Conservation (phyloP, 768 basidiomycete genomes). For the Serpula lacrymans region DNA sequence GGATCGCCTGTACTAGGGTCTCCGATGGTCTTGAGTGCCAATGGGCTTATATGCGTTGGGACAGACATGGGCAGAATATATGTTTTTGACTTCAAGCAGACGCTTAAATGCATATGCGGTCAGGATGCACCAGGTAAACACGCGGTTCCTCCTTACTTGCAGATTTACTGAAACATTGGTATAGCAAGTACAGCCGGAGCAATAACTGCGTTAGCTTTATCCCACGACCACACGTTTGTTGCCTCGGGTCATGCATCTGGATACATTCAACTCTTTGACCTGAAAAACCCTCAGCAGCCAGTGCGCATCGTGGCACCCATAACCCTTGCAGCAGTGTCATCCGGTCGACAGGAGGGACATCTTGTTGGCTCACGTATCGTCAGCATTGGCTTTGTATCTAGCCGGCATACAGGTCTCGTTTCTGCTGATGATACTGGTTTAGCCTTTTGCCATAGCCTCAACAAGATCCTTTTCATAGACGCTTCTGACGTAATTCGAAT, state of each 20-base stretch:
- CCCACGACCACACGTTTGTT: slow-evolving; percentile 90
- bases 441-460: slow-evolving; percentile 92
- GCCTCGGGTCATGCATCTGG: slow-evolving; percentile 86
- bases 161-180: slow-evolving; percentile 15
- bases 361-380: slow-evolving; percentile 75
- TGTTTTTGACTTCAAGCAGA: slow-evolving; percentile 91
- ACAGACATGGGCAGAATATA: slow-evolving; percentile 73
- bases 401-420: slow-evolving; percentile 89
- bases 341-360: slow-evolving; percentile 85
- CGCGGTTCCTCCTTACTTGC: slow-evolving; percentile 4
- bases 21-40: slow-evolving; percentile 81
- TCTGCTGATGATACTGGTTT: slow-evolving; percentile 88
- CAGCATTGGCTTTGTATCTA: slow-evolving; percentile 83
- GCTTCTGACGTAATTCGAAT: slow-evolving; percentile 93
- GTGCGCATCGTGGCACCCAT: slow-evolving; percentile 71
- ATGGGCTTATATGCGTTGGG: slow-evolving; percentile 87
- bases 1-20: slow-evolving; percentile 55
- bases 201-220: slow-evolving; percentile 87
- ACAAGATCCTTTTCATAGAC: slow-evolving; percentile 92
- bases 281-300: slow-evolving; percentile 65
- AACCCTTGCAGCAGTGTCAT: slow-evolving; percentile 59
- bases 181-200: slow-evolving; percentile 63
- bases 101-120: slow-evolving; percentile 75
- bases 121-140: slow-evolving; percentile 58
- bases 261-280: slow-evolving; percentile 81